A percentile compares a stretch with the other conserved stretches of the same genome.
phyloP scores from a whole-genome alignment of 177 flowering plant genomes.

The Telopea speciosissima region DNA sequence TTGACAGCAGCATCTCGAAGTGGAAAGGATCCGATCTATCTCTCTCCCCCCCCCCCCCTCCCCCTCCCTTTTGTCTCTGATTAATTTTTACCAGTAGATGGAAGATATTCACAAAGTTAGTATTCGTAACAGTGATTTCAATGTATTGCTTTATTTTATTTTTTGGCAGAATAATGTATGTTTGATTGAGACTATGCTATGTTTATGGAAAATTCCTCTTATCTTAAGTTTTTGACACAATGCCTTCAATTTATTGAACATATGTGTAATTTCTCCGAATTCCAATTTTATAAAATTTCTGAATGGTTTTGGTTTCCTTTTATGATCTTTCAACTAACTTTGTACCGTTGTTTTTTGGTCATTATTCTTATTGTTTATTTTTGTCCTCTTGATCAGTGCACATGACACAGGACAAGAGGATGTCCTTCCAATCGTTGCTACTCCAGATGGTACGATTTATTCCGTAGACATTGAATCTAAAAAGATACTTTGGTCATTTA shows the following conservation, averaged over 20 bases:
- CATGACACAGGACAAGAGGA: neutral
- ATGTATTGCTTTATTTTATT: neutral
- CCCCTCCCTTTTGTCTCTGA: too few relatives aligned
- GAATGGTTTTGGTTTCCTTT: neutral
- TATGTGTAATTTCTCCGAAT: neutral
- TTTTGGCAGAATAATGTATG: too few relatives aligned
- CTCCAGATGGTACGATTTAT: conserved; percentile 51
- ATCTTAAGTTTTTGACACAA: neutral
- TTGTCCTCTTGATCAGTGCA: neutral
- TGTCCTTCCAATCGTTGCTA: conserved; percentile 26
- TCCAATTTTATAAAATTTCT: too few relatives aligned
- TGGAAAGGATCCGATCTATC: too few relatives aligned
- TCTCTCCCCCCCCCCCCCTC: too few relatives aligned
- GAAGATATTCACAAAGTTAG: neutral
- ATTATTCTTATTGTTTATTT: too few relatives aligned
- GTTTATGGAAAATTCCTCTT: neutral
- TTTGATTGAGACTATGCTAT: too few relatives aligned
- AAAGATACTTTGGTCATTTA: conserved; percentile 54
- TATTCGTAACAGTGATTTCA: too few relatives aligned
- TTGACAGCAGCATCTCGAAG: too few relatives aligned
- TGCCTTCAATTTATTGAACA: neutral
- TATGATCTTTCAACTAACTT: neutral
- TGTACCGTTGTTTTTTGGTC: neutral
- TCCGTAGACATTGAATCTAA: conserved; percentile 34
- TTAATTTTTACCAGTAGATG: too few relatives aligned